phyloP scores from a whole-genome alignment of 345 rosid genomes.

The Turnera subulata region DNA sequence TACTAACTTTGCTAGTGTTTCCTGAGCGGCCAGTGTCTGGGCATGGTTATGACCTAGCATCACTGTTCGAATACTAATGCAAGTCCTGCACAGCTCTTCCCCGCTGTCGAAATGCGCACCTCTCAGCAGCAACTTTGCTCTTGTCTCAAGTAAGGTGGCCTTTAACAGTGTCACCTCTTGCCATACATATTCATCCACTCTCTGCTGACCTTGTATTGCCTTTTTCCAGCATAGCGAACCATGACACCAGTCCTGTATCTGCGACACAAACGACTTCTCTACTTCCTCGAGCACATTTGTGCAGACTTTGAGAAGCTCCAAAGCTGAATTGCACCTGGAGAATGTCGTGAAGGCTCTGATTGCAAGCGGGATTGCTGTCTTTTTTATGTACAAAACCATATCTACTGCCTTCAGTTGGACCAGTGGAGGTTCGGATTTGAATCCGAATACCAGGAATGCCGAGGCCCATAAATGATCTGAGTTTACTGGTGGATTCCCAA shows the following conservation, averaged over 20 bases:
- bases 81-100: conserved; percentile 80
- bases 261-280: conserved; percentile 84
- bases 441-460: conserved; percentile 88
- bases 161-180: conserved; percentile 83
- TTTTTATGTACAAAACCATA: conserved; percentile 72
- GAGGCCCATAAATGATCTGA: conserved; percentile 88
- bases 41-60: conserved; percentile 89
- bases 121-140: conserved; percentile 78
- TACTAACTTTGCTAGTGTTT: conserved; percentile 79
- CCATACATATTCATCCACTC: conserved; percentile 88
- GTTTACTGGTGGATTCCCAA: conserved; percentile 41
- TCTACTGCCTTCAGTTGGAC: conserved; percentile 72
- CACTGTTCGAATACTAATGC: conserved; percentile 84
- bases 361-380: conserved; percentile 79
- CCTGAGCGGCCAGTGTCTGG: conserved; percentile 85
- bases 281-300: conserved; percentile 86
- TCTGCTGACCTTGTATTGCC: conserved; percentile 41
- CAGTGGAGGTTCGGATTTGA: conserved; percentile 74
- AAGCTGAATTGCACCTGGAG: conserved; percentile 82
- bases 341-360: conserved; percentile 69
- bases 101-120: conserved; percentile 87
- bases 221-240: conserved; percentile 88
- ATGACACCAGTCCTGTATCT: conserved; percentile 81
- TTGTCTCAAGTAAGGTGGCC: conserved; percentile 70
- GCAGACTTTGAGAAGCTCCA: conserved; percentile 84